These are phyloP conservation scores for Penicillium maclennaniae DNA, from an alignment of 495 filamentous ascomycete genomes.

Conservation along the genomic window DNA sequence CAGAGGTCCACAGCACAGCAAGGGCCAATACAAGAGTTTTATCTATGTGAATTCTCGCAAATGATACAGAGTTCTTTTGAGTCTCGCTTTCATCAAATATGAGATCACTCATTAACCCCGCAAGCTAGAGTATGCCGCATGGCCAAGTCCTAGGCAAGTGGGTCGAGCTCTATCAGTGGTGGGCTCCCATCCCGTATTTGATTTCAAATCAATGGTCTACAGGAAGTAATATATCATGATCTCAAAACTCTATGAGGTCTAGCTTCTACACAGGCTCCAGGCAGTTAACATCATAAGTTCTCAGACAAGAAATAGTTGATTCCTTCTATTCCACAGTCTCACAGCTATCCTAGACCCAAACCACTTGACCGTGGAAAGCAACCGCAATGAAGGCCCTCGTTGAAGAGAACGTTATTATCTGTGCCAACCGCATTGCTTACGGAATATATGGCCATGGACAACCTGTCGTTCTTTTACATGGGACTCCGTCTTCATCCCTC, in stretches of 20 bases:
- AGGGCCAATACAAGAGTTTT: background rate
- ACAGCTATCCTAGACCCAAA: background rate
- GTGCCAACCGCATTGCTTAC: constrained; percentile 10
- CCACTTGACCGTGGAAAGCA: background rate
- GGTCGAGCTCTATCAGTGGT: too few relatives aligned
- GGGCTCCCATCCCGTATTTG: too few relatives aligned
- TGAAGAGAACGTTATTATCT: constrained; percentile 4
- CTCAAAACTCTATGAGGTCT: too few relatives aligned
- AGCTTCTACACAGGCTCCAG: too few relatives aligned
- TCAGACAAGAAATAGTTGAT: background rate
- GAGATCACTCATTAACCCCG: too few relatives aligned
- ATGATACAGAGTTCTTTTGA: background rate
- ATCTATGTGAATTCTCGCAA: background rate
- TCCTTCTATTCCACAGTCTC: background rate
- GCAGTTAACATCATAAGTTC: too few relatives aligned
- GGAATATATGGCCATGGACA: constrained; percentile 4
- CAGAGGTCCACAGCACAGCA: background rate
- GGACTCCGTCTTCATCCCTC: constrained; percentile 14
- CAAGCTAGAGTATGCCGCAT: too few relatives aligned
- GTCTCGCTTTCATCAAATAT: background rate
- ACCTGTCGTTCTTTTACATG: constrained; percentile 9
- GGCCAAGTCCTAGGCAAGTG: too few relatives aligned
- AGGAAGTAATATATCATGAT: too few relatives aligned
- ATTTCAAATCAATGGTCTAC: too few relatives aligned
- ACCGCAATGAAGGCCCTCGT: background rate